Base-by-base conservation (phyloP, 352 stramenopile species). In the Pseudoperonospora humuli region DNA sequence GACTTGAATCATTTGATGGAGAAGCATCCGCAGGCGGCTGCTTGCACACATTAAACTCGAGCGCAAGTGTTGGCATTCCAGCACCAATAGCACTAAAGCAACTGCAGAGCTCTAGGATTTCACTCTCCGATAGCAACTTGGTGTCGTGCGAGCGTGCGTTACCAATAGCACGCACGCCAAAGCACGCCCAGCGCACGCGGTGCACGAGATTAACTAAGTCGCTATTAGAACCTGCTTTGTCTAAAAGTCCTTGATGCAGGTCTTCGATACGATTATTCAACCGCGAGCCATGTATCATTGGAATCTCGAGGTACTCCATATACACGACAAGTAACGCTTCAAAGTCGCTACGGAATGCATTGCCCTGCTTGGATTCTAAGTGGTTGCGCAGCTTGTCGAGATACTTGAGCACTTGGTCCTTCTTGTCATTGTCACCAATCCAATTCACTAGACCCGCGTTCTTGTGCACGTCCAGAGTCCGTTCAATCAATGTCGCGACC, bases 181-280 rank as follows among this genome's bases (percentile, higher is more conserved):
- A 44, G 26, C 57, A 66, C 21, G 34, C 57, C 57, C 57, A 66
- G 25, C 51, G 57, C 5, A 61, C 46, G 13, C 57, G 51, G 35
- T 66, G 45, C 8, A 66, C 57, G 32, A 66, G 57, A 49, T 61
- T 61, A 42, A 61, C 27, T 8, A 66, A 26, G 8, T 66, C 46
- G 29, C 54, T 35, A 18, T 51, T 54, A 14, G 33, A 31, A 23
- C 44, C 51, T 1, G 56, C 57, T 25, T 61, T 66, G 5, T 31
- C 13, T 24, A 45, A 42, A 1, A 66, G 46, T 13, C 51, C 40
- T 54, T 66, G 51, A 31, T 57, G 28, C 6, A 66, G 40, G 34
- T 62, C 57, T 49, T 66, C 57, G 20, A 66, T 66, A 21, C 51
- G 51, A 53, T 62, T 58, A 46, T 50, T 61, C 10, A 66, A 38